Base-by-base conservation (phyloP, 1,139 yeast species). In the Suhomyces ambrosiae region DNA sequence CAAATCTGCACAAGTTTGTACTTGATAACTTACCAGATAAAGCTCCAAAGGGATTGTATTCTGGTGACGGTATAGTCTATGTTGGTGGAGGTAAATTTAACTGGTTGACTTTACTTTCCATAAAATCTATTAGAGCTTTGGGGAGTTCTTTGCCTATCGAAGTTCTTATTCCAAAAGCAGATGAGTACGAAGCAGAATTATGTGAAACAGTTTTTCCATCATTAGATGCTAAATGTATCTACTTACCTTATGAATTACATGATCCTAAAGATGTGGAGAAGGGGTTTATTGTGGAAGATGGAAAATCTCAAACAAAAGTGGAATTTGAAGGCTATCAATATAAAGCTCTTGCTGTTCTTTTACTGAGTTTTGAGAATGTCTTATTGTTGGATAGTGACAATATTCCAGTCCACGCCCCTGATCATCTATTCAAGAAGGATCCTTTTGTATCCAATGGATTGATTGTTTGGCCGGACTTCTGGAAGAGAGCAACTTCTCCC, bases 71-170 rank as follows among this genome's bases (percentile, higher is more conserved):
- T 19, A 79, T 86, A 27, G 95, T 86, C 2, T 82, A 79, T 52
- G 90, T 85, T 24, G 92, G 92, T 13, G 95, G 95, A 29, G 92
- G 90, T 2, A 75, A 74, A 48, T 85, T 81, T 64, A 82, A 85
- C 53, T 82, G 94, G 74, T 64, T 85, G 46, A 76, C 88, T 11
- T 63, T 85, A 32, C 63, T 84, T 18, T 80, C 92, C 1, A 72
- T 87, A 44, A 75, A 78, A 53, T 73, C 83, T 36, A 60, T 87
- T 33, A 65, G 95, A 46, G 73, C 79, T 12, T 60, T 76, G 13
- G 88, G 89, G 0, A 76, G 82, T 6, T 63, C 69, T 23, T 60
- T 85, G 28, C 96, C 96, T 0, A 80, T 86, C 13, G 96, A 87
- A 61, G 81, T 87, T 4, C 68, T 86, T 44, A 79, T 87, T 40